A percentile compares a stretch with the other conserved stretches of the same genome.
Conservation (phyloP, 371 early-diverging fungal genomes). For the Fennellomyces sp. region DNA sequence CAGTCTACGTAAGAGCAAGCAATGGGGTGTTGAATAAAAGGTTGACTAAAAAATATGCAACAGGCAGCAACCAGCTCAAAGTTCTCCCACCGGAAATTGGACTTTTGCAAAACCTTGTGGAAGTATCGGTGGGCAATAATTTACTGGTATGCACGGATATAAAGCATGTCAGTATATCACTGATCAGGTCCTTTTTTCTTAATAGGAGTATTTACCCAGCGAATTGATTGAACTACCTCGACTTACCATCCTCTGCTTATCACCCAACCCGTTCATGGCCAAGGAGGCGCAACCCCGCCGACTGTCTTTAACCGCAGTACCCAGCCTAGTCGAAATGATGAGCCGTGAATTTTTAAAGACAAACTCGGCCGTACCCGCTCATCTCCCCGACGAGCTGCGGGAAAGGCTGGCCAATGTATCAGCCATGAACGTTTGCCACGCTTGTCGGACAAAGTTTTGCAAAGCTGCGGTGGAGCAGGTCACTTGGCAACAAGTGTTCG, state of each 20-base stretch:
- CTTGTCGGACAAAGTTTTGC: slow-evolving; percentile 23
- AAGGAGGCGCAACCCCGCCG: neutral
- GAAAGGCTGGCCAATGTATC: slow-evolving; percentile 23
- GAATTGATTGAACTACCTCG: slow-evolving; percentile 32
- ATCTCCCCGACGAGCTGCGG: slow-evolving; percentile 18
- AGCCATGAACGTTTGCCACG: slow-evolving; percentile 23
- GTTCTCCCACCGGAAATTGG: slow-evolving; percentile 59
- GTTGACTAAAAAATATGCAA: too few relatives aligned
- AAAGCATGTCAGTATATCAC: slow-evolving; percentile 1
- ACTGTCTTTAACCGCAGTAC: slow-evolving; percentile 9
- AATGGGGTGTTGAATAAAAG: neutral
- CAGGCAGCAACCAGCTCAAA: slow-evolving; percentile 54
- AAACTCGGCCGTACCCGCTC: neutral
- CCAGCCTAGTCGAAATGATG: slow-evolving; percentile 27
- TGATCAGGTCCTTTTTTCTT: neutral
- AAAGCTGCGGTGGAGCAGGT: slow-evolving; percentile 24
- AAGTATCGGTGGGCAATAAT: slow-evolving; percentile 63
- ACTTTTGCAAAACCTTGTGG: slow-evolving; percentile 55
- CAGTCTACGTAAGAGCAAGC: slow-evolving; percentile 46
- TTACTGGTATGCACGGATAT: slow-evolving; percentile 36
- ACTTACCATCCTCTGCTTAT: slow-evolving; percentile 28
- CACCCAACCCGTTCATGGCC: slow-evolving; percentile 34
- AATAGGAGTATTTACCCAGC: slow-evolving; percentile 35
- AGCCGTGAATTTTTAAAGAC: slow-evolving; percentile 13
- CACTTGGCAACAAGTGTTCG: slow-evolving; percentile 26